phyloP scores from a whole-genome alignment of 768 basidiomycete species.

The Kwoniella europaea region DNA sequence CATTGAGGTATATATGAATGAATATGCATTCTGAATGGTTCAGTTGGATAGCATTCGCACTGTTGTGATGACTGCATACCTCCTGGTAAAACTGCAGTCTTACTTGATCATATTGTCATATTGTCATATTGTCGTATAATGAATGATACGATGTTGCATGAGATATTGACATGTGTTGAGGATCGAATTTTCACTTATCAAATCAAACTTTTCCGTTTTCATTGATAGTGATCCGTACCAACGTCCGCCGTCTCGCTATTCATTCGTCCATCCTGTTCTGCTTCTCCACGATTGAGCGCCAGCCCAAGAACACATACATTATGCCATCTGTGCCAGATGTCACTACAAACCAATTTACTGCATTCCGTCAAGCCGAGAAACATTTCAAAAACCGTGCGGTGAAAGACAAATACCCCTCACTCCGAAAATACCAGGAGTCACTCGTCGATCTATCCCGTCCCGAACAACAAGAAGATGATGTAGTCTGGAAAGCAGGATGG shows the following conservation, averaged over 20 bases:
- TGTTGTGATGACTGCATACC: too few relatives aligned
- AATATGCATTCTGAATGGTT: conserved; percentile 12
- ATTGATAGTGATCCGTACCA: too few relatives aligned
- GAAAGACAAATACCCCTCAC: conserved; percentile 28
- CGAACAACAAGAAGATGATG: conserved; percentile 38
- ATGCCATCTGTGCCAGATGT: conserved; percentile 27
- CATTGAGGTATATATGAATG: conserved; percentile 4
- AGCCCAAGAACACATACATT: neutral
- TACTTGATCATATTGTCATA: too few relatives aligned
- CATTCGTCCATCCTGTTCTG: too few relatives aligned
- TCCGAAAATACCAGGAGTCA: conserved; percentile 18
- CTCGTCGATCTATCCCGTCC: conserved; percentile 52
- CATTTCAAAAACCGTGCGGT: conserved; percentile 47
- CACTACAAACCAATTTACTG: conserved; percentile 25
- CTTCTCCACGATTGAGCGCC: too few relatives aligned
- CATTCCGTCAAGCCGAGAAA: conserved; percentile 49
- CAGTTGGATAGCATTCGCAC: neutral
- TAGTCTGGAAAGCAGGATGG: conserved; percentile 51
- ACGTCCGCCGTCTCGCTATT: too few relatives aligned
- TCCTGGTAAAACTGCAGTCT: too few relatives aligned
- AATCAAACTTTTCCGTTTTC: too few relatives aligned
- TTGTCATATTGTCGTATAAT: too few relatives aligned
- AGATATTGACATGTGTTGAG: too few relatives aligned
- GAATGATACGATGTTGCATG: too few relatives aligned
- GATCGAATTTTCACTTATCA: too few relatives aligned